These are phyloP conservation scores for Brettanomyces bruxellensis DNA, from an alignment of 805 yeast genomes.

Conservation along the genomic window DNA sequence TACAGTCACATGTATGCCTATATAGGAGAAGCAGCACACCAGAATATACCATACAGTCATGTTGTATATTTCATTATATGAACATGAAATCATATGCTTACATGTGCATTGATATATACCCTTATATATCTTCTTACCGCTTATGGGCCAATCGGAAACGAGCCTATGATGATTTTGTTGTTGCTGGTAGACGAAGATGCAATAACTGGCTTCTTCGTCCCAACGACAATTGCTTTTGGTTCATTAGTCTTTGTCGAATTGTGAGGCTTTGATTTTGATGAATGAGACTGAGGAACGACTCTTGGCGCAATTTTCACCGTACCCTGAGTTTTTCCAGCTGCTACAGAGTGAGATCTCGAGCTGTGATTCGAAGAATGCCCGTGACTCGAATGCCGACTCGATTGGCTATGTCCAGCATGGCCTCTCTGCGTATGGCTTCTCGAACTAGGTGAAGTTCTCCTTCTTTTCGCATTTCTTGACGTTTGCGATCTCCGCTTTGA, in stretches of 20 bases:
- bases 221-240: background rate
- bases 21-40: too few relatives aligned
- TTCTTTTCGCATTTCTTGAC: background rate
- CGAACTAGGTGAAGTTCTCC: background rate
- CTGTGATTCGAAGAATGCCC: too few relatives aligned
- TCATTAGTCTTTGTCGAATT: background rate
- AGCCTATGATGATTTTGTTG: slow-evolving; percentile 10
- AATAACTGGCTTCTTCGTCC: slow-evolving; percentile 4
- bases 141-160: slow-evolving; percentile 1
- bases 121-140: background rate
- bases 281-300: too few relatives aligned
- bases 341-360: too few relatives aligned
- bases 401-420: too few relatives aligned
- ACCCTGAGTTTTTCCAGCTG: too few relatives aligned
- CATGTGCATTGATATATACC: background rate
- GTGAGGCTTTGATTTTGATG: background rate
- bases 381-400: too few relatives aligned
- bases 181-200: slow-evolving; percentile 6
- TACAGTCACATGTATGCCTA: too few relatives aligned
- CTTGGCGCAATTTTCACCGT: background rate
- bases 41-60: too few relatives aligned
- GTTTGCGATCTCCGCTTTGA: background rate
- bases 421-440: too few relatives aligned
- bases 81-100: too few relatives aligned
- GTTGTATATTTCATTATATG: too few relatives aligned